Base-by-base conservation (phyloP, 805 yeast genomes). In the Candida tammaniensis region DNA sequence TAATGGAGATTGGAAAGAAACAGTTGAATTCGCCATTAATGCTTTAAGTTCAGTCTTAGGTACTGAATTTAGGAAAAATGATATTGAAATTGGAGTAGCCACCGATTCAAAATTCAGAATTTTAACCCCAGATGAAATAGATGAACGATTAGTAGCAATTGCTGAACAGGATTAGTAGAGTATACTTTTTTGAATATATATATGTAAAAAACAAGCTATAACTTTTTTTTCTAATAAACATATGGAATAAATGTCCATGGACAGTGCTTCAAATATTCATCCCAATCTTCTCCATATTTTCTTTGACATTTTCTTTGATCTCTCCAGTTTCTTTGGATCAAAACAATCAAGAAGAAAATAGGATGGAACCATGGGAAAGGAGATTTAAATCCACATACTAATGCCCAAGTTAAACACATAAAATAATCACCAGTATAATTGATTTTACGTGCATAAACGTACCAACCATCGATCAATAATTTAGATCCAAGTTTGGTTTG, bases 291-390 rank as follows among this genome's bases (percentile, higher is more conserved):
- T 28, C 98, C 98, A 53, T 93, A 93, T 68, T 93, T 93, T 57
- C 66, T 71, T 48, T 71, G 75, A 63, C 97, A 87, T 60, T 91
- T 87, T 44, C 79, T 74, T 46, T 81, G 76, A 65, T 93, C 98
- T 68, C 98, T 82, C 46, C 70, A 57, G 27, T 95, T 87, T 64
- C 98, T 82, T 64, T 93, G 98, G 29, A 81, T 61, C 57, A 93
- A 76, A 43, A 88, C 96, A 48, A 82, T 64, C 43, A 88, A 76
- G 79, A 87, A 93, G 69, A 93, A 93, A 15, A 70, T 67, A 4
- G 98, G 97, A 79, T 83, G 91, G 64, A 93, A 93, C 91, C 95
- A 93, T 27, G 97, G 96, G 70, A 91, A 78, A 31, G 89, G 85
- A 3, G 96, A 85, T 20, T 70, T 71, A 59, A 82, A 80, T 1